Conservation (phyloP, 169 alveolate species). For the Toxoplasma gondii region DNA sequence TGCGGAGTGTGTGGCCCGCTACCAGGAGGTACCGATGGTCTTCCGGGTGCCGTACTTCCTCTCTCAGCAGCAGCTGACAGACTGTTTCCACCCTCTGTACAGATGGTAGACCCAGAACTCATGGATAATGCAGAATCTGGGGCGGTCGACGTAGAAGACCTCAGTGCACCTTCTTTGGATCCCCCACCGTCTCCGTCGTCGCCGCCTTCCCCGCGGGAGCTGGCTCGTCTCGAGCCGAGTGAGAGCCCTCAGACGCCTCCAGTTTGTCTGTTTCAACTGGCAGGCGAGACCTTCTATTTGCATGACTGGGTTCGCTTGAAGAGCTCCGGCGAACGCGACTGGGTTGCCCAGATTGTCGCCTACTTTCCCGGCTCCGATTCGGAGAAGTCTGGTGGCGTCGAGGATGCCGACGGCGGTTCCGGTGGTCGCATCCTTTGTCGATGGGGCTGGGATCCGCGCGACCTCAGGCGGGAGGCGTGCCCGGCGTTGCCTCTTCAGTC, state of each 20-base stretch:
- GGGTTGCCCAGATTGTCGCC: constrained; percentile 66
- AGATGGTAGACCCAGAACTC: too few species aligned
- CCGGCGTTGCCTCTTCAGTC: constrained; percentile 34
- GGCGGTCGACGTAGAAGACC: not conserved
- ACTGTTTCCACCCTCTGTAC: too few species aligned
- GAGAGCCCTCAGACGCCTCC: not conserved
- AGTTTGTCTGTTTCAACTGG: constrained; percentile 36
- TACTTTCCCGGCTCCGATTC: constrained; percentile 24
- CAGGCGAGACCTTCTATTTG: constrained; percentile 44
- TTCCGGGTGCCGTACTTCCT: too few species aligned
- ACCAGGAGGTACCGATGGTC: too few species aligned
- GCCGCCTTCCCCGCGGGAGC: not conserved
- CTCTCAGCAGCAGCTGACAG: too few species aligned
- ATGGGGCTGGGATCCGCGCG: constrained; percentile 69
- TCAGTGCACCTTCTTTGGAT: not conserved
- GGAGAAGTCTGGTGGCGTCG: not conserved
- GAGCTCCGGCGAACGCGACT: constrained; percentile 52
- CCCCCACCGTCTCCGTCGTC: constrained; percentile 21
- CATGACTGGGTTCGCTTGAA: constrained; percentile 64
- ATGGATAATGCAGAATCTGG: too few species aligned
- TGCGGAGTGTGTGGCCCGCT: too few species aligned
- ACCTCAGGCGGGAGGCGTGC: constrained; percentile 43
- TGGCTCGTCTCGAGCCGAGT: not conserved
- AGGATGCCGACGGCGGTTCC: not conserved
- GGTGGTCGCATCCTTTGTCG: constrained; percentile 56